Evolutionary conservation across 2,329 filamentous ascomycete genomes (phyloP).

Genomic region (Dactylonectria macrodidyma): DNA sequence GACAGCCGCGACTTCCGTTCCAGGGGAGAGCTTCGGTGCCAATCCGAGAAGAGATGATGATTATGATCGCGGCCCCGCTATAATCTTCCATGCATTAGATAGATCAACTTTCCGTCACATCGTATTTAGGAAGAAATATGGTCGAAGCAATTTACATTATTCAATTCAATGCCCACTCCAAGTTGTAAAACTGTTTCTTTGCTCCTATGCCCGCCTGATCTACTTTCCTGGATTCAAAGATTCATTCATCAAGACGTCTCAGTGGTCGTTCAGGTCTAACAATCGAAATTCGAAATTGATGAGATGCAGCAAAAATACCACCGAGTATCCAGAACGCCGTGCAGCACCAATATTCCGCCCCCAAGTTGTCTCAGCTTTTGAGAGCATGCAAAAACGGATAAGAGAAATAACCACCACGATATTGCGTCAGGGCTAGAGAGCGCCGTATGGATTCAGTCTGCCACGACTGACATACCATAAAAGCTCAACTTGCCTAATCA

Average conservation of each 20-base stretch:
- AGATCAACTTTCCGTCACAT: background rate
- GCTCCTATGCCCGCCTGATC: conserved; percentile 21
- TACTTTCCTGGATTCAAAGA: conserved; percentile 19
- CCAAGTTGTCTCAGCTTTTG: conserved; percentile 11
- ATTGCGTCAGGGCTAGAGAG: conserved; percentile 25
- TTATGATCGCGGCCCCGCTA: conserved; percentile 4
- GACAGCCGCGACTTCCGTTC: conserved; percentile 25
- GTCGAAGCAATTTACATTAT: conserved; percentile 8
- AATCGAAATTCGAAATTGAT: conserved; percentile 40
- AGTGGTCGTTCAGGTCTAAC: conserved; percentile 46
- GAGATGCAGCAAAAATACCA: conserved; percentile 33
- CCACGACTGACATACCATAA: conserved; percentile 8
- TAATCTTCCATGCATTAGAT: background rate
- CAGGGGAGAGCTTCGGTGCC: conserved; percentile 9
- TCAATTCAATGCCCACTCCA: conserved; percentile 1
- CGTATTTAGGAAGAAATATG: background rate
- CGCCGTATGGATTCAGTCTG: background rate
- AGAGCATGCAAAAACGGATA: conserved; percentile 6
- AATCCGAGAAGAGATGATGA: conserved; percentile 15
- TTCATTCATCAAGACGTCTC: conserved; percentile 46
- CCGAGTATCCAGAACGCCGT: conserved; percentile 42
- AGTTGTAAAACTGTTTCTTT: background rate
- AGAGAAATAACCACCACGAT: conserved; percentile 24
- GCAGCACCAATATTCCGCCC: conserved; percentile 30
- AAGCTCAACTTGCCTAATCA: conserved; percentile 45